Evolutionary conservation across 129 eudicot species (phyloP).

Genomic region (Pulicaria dysenterica): DNA sequence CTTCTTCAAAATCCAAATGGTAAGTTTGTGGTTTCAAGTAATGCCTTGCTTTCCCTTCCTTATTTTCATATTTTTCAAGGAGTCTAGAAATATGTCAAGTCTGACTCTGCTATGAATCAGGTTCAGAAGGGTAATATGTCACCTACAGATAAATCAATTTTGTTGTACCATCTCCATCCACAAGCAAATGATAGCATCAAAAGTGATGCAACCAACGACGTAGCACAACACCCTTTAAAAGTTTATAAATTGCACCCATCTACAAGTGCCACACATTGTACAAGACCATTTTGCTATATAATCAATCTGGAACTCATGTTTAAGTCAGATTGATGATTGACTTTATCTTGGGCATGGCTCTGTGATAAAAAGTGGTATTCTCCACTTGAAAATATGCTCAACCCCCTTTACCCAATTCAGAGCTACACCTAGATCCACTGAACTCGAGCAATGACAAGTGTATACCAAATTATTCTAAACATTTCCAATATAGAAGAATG

Average conservation of each 20-base stretch:
- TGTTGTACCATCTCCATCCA: not conserved
- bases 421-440: constrained; percentile 5
- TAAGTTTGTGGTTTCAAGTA: no score
- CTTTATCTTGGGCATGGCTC: not conserved
- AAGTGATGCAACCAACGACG: no score
- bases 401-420: not conserved
- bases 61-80: not conserved
- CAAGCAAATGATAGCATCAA: not conserved
- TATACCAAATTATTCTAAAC: not conserved
- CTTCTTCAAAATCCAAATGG: no score
- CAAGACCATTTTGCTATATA: not conserved
- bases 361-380: not conserved
- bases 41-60: not conserved
- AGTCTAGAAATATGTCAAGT: not conserved
- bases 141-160: not conserved
- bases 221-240: not conserved
- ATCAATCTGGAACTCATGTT: not conserved
- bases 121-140: not conserved
- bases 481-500: not conserved
- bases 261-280: not conserved
- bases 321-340: not conserved
- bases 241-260: not conserved
- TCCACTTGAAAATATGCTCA: not conserved
- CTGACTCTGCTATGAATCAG: constrained; percentile 8
- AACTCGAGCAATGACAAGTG: not conserved